Evolutionary conservation across 345 rosid genomes (phyloP).

Genomic region (Pistacia vera): DNA sequence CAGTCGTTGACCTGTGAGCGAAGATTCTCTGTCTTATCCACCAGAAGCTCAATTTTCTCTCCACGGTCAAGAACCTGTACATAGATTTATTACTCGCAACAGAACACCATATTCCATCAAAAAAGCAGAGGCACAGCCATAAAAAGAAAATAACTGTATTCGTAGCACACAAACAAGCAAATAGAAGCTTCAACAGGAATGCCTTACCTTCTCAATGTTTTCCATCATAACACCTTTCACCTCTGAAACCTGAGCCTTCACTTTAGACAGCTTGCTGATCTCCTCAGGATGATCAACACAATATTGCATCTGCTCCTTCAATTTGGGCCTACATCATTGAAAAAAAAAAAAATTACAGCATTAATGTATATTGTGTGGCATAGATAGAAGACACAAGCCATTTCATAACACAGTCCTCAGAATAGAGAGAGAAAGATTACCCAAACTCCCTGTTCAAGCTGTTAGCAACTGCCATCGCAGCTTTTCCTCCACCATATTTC

Average conservation of each 20-base stretch:
- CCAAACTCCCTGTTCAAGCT: conserved; percentile 60
- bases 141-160: neutral
- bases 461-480: conserved; percentile 50
- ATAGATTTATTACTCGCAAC: neutral
- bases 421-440: conserved; percentile 20
- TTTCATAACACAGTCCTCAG: conserved; percentile 1
- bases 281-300: conserved; percentile 82
- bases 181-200: neutral
- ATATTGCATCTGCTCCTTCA: conserved; percentile 73
- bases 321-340: conserved; percentile 41
- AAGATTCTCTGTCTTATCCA: conserved; percentile 81
- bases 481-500: conserved; percentile 57
- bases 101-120: neutral
- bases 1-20: conserved; percentile 58
- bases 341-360: neutral
- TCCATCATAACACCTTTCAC: conserved; percentile 97
- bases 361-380: neutral
- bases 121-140: neutral
- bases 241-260: conserved; percentile 88
- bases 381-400: neutral
- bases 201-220: conserved; percentile 78
- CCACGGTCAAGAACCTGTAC: conserved; percentile 78
- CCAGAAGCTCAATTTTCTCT: conserved; percentile 78
- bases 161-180: conserved; percentile 4
- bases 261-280: conserved; percentile 77